phyloP scores from a whole-genome alignment of 2,329 filamentous ascomycete species.

The Paracamarosporium sp. region DNA sequence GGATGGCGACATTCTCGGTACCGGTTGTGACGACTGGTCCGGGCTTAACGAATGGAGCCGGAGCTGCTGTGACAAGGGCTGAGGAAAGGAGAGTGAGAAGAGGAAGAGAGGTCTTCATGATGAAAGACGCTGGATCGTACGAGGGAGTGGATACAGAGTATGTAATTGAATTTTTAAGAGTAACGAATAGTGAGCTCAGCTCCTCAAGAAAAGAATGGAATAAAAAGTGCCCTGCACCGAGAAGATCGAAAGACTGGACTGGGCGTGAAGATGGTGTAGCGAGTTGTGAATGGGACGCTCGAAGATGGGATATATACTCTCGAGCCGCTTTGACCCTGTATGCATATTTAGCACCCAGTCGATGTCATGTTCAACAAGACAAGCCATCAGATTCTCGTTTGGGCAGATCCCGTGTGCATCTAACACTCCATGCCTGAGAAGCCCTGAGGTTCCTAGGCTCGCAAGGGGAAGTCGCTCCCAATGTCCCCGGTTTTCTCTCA shows the following conservation, averaged over 20 bases:
- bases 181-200: constrained; percentile 43
- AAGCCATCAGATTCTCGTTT: constrained; percentile 23
- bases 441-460: constrained; percentile 29
- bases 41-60: constrained; percentile 37
- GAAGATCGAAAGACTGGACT: constrained; percentile 21
- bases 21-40: constrained; percentile 31
- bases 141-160: constrained; percentile 27
- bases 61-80: constrained; percentile 40
- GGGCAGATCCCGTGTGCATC: constrained; percentile 37
- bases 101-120: constrained; percentile 42
- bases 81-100: constrained; percentile 44
- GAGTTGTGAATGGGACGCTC: background rate
- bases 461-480: constrained; percentile 19
- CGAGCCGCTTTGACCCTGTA: constrained; percentile 13
- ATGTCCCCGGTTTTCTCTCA: constrained; percentile 36
- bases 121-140: constrained; percentile 21
- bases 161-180: constrained; percentile 24
- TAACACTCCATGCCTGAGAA: constrained; percentile 44
- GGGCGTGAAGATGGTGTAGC: constrained; percentile 17
- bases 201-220: constrained; percentile 37
- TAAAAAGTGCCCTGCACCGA: constrained; percentile 43
- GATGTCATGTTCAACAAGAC: constrained; percentile 18
- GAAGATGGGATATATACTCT: constrained; percentile 11
- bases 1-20: constrained; percentile 29
- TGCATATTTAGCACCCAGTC: constrained; percentile 18